Percentiles rank a stretch among this genome's conserved stretches.
Evolutionary conservation across 768 basidiomycete species (phyloP).

Genomic region (Cystofilobasidium macerans): DNA sequence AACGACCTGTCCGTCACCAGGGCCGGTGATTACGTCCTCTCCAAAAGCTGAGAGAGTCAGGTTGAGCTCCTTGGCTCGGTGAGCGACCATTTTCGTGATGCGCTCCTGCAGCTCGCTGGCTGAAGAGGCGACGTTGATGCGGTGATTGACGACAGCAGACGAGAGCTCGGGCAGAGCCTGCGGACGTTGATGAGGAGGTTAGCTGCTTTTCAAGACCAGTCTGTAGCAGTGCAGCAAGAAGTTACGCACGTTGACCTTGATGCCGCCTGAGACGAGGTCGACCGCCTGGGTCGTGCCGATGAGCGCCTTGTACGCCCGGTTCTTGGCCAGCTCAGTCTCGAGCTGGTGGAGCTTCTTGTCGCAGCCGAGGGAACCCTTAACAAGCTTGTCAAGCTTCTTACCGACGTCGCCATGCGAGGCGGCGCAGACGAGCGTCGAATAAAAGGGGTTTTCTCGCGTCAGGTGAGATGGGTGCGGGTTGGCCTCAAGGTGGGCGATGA

Average conservation of each 20-base stretch:
- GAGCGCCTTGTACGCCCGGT: neutral
- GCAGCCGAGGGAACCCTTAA: neutral
- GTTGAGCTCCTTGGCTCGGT: conserved; percentile 31
- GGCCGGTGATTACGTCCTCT: conserved; percentile 24
- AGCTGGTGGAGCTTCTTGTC: conserved; percentile 11
- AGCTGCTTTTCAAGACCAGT: neutral
- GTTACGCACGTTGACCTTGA: conserved; percentile 31
- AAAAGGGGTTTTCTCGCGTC: conserved; percentile 50
- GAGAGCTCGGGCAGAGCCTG: conserved; percentile 31
- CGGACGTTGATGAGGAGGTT: neutral
- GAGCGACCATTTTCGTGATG: conserved; percentile 26
- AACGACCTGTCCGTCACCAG: conserved; percentile 27
- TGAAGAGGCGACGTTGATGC: conserved; percentile 34
- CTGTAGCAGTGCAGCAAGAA: neutral
- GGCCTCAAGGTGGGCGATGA: conserved; percentile 34
- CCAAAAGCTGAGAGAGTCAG: conserved; percentile 33
- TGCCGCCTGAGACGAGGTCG: conserved; percentile 28
- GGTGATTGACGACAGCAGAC: conserved; percentile 34
- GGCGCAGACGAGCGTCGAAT: conserved; percentile 53
- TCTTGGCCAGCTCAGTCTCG: neutral
- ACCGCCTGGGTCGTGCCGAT: conserved; percentile 15
- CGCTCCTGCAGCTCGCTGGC: conserved; percentile 31
- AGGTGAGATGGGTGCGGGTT: conserved; percentile 37
- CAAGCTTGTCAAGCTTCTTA: neutral
- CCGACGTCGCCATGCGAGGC: conserved; percentile 43